Base-by-base conservation (phyloP, 2,329 filamentous ascomycete species). In the Diaporthe citrichinensis region DNA sequence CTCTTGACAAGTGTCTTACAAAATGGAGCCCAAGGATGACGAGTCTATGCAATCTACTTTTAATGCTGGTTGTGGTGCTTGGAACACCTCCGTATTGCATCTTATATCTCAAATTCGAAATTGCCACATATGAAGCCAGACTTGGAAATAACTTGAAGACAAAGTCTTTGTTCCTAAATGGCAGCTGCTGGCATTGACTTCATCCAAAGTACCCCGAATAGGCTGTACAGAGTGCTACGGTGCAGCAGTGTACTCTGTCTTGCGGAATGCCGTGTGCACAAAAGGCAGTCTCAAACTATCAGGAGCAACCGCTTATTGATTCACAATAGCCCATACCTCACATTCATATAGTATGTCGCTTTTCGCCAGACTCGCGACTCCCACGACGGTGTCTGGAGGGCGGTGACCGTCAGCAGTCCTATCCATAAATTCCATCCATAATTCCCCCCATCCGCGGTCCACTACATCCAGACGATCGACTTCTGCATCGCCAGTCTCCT, bases 371-470 rank as follows among this genome's bases (percentile, higher is more conserved):
- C 68, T 46, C 10, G 74, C 74, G 1, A 75, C 74, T 36, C 74
- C 74, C 28, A 73, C 57, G 4, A 75, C 74, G 3, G 74, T 75
- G 31, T 75, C 68, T 15, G 74, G 74, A n/a, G 74, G 74, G 10
- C 74, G 58, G 25, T 75, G 74, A 25, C 74, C 74, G 9, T 62
- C 74, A 20, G 74, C 74, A 4, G 58, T 53, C 44, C 17, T 75
- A 17, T 75, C 74, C 74, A 75, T 65, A 5, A 75, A 75, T 10
- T 75, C 74, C 25, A 34, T 73, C 74, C 74, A 75, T 4, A 73
- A 28, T 12, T 73, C 68, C 12, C 58, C 68, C 74, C 74, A 75
- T 20, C 74, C 74, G 14, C 74, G 74, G 17, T 75, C 74, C 12
- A 75, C 74, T 6, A 75, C 69, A 58, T 75, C 74, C 8, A 62